phyloP scores from a whole-genome alignment of 768 basidiomycete species.

The Hygrophorus pudorinus region DNA sequence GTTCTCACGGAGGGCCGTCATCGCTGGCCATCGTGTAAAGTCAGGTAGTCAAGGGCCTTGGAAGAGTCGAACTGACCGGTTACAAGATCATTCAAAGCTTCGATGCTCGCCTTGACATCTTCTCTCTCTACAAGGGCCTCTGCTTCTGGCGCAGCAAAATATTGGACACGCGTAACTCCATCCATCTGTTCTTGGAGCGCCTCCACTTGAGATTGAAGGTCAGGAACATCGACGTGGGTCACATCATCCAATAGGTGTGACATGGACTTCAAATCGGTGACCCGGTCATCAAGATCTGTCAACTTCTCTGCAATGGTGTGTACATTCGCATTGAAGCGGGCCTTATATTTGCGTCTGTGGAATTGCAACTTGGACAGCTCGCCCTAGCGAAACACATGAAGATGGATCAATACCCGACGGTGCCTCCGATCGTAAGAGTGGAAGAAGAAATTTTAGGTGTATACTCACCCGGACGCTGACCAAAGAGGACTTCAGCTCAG shows the following conservation, averaged over 20 bases:
- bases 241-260: slow-evolving; percentile 27
- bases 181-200: slow-evolving; percentile 24
- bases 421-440: slow-evolving; percentile 1
- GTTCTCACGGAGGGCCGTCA: slow-evolving; percentile 32
- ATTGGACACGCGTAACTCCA: not conserved
- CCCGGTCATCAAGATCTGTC: slow-evolving; percentile 7
- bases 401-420: not conserved
- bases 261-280: slow-evolving; percentile 27
- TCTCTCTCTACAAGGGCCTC: slow-evolving; percentile 12
- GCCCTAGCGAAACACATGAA: slow-evolving; percentile 13
- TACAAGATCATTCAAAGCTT: slow-evolving; percentile 28
- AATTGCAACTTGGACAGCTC: slow-evolving; percentile 29
- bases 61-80: slow-evolving; percentile 24
- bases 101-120: slow-evolving; percentile 22
- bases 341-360: slow-evolving; percentile 30
- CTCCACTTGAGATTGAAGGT: slow-evolving; percentile 25
- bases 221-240: slow-evolving; percentile 17
- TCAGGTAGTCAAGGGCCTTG: not conserved
- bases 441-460: too few species aligned
- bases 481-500: too few species aligned
- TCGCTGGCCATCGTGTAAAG: slow-evolving; percentile 23
- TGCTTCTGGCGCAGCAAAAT: not conserved
- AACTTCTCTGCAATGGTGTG: slow-evolving; percentile 22
- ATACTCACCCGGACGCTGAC: too few species aligned
- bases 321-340: slow-evolving; percentile 31